Base-by-base conservation (phyloP, 208 protist genomes). In the Trypanosoma vivax region DNA sequence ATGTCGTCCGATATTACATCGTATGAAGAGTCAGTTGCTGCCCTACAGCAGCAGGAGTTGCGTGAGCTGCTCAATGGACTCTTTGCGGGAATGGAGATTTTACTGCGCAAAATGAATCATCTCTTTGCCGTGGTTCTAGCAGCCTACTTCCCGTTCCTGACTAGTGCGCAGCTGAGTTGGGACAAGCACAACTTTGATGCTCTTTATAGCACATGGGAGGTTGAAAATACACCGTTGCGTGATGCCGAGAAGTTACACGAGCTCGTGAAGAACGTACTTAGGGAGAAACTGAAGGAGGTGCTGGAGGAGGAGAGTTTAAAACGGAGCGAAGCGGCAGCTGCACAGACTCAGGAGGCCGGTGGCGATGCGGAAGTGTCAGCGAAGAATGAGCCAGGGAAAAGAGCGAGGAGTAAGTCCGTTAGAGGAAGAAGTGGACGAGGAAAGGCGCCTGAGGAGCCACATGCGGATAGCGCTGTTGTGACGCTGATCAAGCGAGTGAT, bases 21-120 rank as follows among this genome's bases (percentile, higher is more conserved):
- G 0, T 55, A 62, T 23, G 86, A 88, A n/a, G 86, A 93, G 52
- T 79, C 82, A 6, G 60, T 81, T 5, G 81, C 78, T 19, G 70
- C 66, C 1, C 55, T 87, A 14, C 86, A 93, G 48, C 43, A 62
- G 0, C 68, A 57, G 3, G 79, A 83, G 24, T 59, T 93, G 39
- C 72, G 71, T 21, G 50, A 73, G 3, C 70, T 93, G 60, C 69
- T 93, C 10, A 62, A 54, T n/a, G 74, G 75, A 13, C 69, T 93
- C 34, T 86, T 90, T 62, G 60, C 63, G 14, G 79, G 90, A 63
- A 57, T 93, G 7, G 79, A 88, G 40, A 90, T 88, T 60, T 76
- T 90, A 24, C 48, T 93, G 38, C 76, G 86, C 23, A 93, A 93
- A 47, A 78, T 73, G 14, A 73, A 76, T 50, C 90, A 88, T 54